phyloP scores from a whole-genome alignment of 2,329 filamentous ascomycete genomes.

The Xylaria sp. region DNA sequence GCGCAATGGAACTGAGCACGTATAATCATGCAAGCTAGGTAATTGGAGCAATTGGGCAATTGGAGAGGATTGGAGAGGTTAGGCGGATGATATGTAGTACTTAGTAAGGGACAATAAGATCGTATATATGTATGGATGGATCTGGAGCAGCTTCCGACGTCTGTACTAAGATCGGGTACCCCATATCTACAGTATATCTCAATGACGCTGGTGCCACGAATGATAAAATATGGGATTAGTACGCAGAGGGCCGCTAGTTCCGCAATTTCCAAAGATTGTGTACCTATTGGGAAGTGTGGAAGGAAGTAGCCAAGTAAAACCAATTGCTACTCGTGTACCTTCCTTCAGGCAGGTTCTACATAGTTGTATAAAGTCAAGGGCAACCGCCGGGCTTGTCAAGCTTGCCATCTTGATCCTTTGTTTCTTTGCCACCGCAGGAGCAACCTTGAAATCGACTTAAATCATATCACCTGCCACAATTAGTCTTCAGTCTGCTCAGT shows the following conservation, averaged over 20 bases:
- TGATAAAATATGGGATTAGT: slow-evolving; percentile 7
- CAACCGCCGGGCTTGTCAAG: slow-evolving; percentile 18
- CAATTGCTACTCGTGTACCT: too few relatives aligned
- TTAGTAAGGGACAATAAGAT: not conserved
- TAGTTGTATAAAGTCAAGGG: slow-evolving; percentile 29
- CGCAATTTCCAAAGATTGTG: not conserved
- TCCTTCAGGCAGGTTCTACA: too few relatives aligned
- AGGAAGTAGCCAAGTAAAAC: too few relatives aligned
- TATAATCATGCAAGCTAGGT: slow-evolving; percentile 21
- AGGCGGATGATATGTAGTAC: slow-evolving; percentile 3
- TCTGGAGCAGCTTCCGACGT: slow-evolving; percentile 1
- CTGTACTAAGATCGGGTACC: not conserved
- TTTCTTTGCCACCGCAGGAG: slow-evolving; percentile 35
- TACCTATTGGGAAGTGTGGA: too few relatives aligned
- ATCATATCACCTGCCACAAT: slow-evolving; percentile 16
- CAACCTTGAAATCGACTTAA: slow-evolving; percentile 14
- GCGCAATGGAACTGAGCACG: slow-evolving; percentile 4
- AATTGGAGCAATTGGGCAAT: not conserved
- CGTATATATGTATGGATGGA: not conserved
- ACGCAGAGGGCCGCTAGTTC: not conserved
- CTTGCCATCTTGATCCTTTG: slow-evolving; percentile 24
- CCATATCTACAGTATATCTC: too few relatives aligned
- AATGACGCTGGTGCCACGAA: not conserved
- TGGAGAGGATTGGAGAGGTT: not conserved
- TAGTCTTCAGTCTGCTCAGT: not conserved